Evolutionary conservation across 73 alveolate genomes (phyloP).

Genomic region (Tetrahymena elliotti): DNA sequence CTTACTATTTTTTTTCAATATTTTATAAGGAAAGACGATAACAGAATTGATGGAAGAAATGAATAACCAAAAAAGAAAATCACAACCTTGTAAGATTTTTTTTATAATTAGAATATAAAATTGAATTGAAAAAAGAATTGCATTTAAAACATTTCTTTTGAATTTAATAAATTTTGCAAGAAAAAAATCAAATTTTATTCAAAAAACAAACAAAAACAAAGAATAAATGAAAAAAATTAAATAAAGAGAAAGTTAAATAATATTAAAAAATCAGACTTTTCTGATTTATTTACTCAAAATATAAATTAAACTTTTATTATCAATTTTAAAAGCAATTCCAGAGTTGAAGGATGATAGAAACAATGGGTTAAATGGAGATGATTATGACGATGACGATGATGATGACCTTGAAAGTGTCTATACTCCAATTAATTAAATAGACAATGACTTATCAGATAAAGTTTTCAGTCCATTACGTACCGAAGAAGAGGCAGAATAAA

Average conservation of each 20-base stretch:
- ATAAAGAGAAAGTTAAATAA: too few relatives aligned
- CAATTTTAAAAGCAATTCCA: background rate
- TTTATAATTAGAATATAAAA: too few relatives aligned
- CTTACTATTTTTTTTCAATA: background rate
- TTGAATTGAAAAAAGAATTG: too few relatives aligned
- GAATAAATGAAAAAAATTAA: too few relatives aligned
- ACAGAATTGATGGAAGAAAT: background rate
- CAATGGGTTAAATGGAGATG: background rate
- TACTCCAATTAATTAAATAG: background rate
- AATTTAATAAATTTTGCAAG: background rate
- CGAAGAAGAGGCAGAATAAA: background rate
- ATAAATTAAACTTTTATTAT: background rate
- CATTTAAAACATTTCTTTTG: too few relatives aligned
- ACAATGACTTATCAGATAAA: background rate
- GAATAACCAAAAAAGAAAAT: background rate
- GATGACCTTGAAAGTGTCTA: background rate
- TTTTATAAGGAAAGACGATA: background rate
- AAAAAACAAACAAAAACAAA: background rate
- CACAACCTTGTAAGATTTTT: background rate
- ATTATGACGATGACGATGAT: background rate
- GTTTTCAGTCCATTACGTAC: background rate
- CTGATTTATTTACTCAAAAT: too few relatives aligned
- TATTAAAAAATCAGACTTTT: background rate
- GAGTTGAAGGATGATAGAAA: background rate
- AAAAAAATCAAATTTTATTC: too few relatives aligned